Evolutionary conservation across 129 eudicot species (phyloP).

Genomic region (Silybum marianum): DNA sequence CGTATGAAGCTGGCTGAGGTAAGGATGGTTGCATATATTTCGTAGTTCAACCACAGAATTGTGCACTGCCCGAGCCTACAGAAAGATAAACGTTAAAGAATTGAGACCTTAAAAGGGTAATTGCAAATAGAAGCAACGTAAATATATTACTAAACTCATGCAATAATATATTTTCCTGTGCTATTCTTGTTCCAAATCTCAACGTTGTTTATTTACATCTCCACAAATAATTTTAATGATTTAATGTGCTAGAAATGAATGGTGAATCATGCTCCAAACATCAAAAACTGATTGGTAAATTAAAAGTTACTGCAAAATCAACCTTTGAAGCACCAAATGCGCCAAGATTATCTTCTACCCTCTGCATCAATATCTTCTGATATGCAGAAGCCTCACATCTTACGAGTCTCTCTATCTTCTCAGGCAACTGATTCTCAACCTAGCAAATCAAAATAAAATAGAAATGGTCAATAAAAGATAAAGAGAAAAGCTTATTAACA

Average conservation of each 20-base stretch:
- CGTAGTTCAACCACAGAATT: slow-evolving; percentile 97
- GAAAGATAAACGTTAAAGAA: slow-evolving; percentile 19
- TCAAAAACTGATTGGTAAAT: background rate
- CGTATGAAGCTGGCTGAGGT: slow-evolving; percentile 95
- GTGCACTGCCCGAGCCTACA: slow-evolving; percentile 82
- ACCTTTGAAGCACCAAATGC: slow-evolving; percentile 90
- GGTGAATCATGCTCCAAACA: slow-evolving; percentile 16
- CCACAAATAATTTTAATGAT: background rate
- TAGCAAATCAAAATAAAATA: slow-evolving; percentile 30
- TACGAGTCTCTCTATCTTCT: slow-evolving; percentile 93
- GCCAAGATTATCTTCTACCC: slow-evolving; percentile 96
- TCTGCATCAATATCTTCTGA: slow-evolving; percentile 92
- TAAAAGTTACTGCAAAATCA: slow-evolving; percentile 18
- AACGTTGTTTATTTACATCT: background rate
- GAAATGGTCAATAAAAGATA: background rate
- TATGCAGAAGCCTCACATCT: slow-evolving; percentile 98
- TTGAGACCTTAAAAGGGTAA: slow-evolving; percentile 1
- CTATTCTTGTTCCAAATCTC: slow-evolving; percentile 5
- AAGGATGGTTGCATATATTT: slow-evolving; percentile 98
- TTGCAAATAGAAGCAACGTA: slow-evolving; percentile 2
- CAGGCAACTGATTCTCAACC: slow-evolving; percentile 94
- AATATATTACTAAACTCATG: slow-evolving; percentile 13
- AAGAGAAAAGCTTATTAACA: slow-evolving; percentile 1
- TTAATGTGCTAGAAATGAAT: slow-evolving; percentile 10
- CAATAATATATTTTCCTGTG: background rate